Conservation (phyloP, 805 yeast species). For the Debaryomyces prosopidis region DNA sequence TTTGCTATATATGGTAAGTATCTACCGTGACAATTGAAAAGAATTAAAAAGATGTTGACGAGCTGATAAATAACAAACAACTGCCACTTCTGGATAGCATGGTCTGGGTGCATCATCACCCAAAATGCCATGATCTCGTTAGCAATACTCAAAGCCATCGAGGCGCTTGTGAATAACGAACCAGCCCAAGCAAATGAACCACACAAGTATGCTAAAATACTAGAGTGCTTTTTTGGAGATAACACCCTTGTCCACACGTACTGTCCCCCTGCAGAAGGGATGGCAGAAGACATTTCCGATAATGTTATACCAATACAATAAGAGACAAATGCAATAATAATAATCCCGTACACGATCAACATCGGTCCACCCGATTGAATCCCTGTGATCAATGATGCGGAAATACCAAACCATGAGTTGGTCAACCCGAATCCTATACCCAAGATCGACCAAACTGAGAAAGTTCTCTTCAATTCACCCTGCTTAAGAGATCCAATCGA, state of each 20-base stretch:
- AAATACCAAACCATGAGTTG: slow-evolving; percentile 62
- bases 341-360: slow-evolving; percentile 55
- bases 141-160: slow-evolving; percentile 56
- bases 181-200: slow-evolving; percentile 68
- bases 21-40: slow-evolving; percentile 53
- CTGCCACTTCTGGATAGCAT: slow-evolving; percentile 50
- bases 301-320: slow-evolving; percentile 49
- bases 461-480: slow-evolving; percentile 27
- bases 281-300: slow-evolving; percentile 53
- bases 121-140: slow-evolving; percentile 53
- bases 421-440: slow-evolving; percentile 64
- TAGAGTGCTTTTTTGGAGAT: slow-evolving; percentile 49
- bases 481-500: slow-evolving; percentile 1
- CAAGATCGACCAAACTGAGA: slow-evolving; percentile 37
- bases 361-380: slow-evolving; percentile 60
- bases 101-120: slow-evolving; percentile 37
- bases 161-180: slow-evolving; percentile 60
- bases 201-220: slow-evolving; percentile 55
- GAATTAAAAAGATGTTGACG: slow-evolving; percentile 39
- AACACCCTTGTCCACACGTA: slow-evolving; percentile 58
- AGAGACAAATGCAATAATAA: slow-evolving; percentile 50
- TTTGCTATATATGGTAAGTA: slow-evolving; percentile 53
- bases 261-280: slow-evolving; percentile 61
- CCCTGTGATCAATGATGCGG: slow-evolving; percentile 56
- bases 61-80: slow-evolving; percentile 52